A percentile compares a stretch with the other conserved stretches of the same genome.
Evolutionary conservation across 1,284 basidiomycete species (phyloP).

Genomic region (Sporisorium sorghi): DNA sequence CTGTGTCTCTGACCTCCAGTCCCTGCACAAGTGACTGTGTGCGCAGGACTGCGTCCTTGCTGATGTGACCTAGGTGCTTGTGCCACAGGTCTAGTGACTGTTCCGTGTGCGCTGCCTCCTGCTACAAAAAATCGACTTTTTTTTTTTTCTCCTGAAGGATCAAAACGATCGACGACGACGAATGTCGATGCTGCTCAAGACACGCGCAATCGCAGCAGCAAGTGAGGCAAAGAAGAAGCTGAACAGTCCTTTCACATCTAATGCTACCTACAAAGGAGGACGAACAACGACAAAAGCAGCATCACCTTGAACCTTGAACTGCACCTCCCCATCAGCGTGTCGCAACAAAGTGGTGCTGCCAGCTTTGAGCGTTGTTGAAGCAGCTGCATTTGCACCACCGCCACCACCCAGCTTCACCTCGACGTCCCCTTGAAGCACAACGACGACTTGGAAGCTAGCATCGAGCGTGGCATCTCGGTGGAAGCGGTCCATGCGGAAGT

Average conservation of each 20-base stretch:
- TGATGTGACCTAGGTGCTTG: too few species aligned
- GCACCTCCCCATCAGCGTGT: conserved; percentile 22
- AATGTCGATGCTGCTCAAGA: background rate
- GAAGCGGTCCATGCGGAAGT: conserved; percentile 37
- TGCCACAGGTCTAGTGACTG: too few species aligned
- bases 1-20: too few species aligned
- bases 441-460: conserved; percentile 33
- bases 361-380: conserved; percentile 10
- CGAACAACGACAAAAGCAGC: conserved; percentile 29
- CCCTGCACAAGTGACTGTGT: too few species aligned
- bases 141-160: too few species aligned
- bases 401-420: conserved; percentile 2
- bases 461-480: conserved; percentile 8
- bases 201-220: too few species aligned
- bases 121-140: background rate
- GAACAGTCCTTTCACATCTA: too few species aligned
- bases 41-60: too few species aligned
- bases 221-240: too few species aligned
- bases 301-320: conserved; percentile 9
- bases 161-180: background rate
- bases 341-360: conserved; percentile 28
- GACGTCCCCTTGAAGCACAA: conserved; percentile 32
- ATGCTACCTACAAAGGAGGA: conserved; percentile 23
- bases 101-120: too few species aligned
- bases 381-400: background rate